Conservation (phyloP, 768 basidiomycete genomes). For the Pleurotus tuoliensis region DNA sequence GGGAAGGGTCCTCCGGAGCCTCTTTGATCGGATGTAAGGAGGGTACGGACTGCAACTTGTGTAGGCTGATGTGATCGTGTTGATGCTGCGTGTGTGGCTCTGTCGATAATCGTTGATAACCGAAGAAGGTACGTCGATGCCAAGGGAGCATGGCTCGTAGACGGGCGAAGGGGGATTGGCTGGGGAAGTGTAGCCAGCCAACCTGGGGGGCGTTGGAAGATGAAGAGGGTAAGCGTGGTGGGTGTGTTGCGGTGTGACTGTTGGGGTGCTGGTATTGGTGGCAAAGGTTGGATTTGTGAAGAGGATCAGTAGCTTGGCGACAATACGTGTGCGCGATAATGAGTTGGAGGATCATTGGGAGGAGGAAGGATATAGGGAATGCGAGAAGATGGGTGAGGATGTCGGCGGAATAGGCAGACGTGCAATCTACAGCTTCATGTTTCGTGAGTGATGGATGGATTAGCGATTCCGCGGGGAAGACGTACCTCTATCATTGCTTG, state of each 20-base stretch:
- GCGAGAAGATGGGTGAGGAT: neutral
- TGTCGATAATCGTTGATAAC: neutral
- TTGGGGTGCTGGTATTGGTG: neutral
- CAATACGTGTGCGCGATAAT: constrained; percentile 8
- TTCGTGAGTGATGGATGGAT: neutral
- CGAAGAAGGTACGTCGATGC: neutral
- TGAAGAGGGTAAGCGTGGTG: neutral
- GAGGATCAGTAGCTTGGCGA: constrained; percentile 5
- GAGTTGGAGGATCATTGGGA: constrained; percentile 9
- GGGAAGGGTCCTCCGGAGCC: neutral
- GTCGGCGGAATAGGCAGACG: constrained; percentile 1
- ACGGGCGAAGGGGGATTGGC: neutral
- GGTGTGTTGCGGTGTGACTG: neutral
- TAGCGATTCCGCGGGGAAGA: neutral
- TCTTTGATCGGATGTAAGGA: too few species aligned
- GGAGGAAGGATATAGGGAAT: constrained; percentile 9
- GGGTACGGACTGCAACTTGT: too few species aligned
- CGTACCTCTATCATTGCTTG: neutral
- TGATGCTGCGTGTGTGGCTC: too few species aligned
- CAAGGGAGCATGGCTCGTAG: neutral
- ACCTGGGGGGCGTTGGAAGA: neutral
- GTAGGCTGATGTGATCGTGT: too few species aligned
- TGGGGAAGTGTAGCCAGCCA: neutral
- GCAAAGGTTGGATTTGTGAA: constrained; percentile 3
- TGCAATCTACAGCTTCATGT: constrained; percentile 3